Evolutionary conservation across 345 rosid genomes (phyloP).

Genomic region (Kernera saxatilis): DNA sequence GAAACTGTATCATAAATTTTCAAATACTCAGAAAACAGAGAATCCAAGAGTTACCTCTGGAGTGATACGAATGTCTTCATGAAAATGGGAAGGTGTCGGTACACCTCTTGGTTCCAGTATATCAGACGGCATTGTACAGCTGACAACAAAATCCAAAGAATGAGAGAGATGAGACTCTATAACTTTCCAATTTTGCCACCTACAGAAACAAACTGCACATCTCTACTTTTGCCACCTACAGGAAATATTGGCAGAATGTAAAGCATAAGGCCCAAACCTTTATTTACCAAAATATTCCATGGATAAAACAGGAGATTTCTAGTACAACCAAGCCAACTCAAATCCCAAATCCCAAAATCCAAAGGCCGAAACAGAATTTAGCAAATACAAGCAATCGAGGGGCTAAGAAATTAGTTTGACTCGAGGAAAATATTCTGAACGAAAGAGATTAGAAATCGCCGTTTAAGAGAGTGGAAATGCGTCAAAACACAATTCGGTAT

Average conservation of each 20-base stretch:
- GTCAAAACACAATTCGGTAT: neutral
- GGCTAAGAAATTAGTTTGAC: neutral
- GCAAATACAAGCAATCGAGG: neutral
- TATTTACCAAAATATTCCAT: neutral
- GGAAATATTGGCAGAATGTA: neutral
- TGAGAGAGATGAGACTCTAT: conserved; percentile 7
- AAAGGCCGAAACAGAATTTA: neutral
- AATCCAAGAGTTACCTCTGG: conserved; percentile 43
- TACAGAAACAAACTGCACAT: conserved; percentile 7
- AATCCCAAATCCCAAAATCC: conserved; percentile 6
- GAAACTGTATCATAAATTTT: neutral
- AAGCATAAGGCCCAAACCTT: neutral
- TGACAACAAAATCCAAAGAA: conserved; percentile 24
- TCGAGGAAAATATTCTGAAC: neutral
- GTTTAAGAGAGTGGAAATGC: too few species aligned
- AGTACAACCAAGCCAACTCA: neutral
- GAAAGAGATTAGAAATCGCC: neutral
- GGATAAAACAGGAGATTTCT: conserved; percentile 13
- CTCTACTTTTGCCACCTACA: neutral
- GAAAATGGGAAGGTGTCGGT: conserved; percentile 23
- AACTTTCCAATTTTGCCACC: conserved; percentile 11
- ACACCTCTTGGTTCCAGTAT: conserved; percentile 47
- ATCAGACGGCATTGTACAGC: conserved; percentile 55
- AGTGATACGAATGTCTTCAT: conserved; percentile 40
- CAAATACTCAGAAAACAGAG: neutral